Percentiles rank a stretch among this genome's conserved stretches.
Evolutionary conservation across 345 rosid genomes (phyloP).

Genomic region (Dovyalis caffra): DNA sequence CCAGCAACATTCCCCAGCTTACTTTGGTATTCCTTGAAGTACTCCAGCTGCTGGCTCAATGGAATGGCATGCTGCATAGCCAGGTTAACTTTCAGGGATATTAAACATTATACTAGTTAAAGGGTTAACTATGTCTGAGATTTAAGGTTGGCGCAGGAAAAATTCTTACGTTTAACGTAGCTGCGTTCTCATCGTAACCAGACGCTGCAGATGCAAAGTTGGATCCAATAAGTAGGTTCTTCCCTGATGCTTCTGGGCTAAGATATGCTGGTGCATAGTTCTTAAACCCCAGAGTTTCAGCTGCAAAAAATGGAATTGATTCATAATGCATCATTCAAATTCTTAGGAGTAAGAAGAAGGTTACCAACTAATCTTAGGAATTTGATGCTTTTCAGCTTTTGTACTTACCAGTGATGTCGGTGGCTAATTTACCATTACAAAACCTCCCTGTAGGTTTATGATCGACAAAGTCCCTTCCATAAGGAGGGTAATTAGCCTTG

Average conservation of each 20-base stretch:
- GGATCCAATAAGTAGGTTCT: slow-evolving; percentile 86
- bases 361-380: too few relatives aligned
- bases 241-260: slow-evolving; percentile 85
- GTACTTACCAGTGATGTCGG: slow-evolving; percentile 70
- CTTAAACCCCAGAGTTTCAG: slow-evolving; percentile 82
- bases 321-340: not conserved
- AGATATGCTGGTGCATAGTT: slow-evolving; percentile 76
- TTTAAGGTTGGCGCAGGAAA: not conserved
- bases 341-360: too few relatives aligned
- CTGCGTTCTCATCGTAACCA: slow-evolving; percentile 81
- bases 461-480: slow-evolving; percentile 73
- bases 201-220: slow-evolving; percentile 95
- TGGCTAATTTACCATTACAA: slow-evolving; percentile 89
- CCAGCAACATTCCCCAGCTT: slow-evolving; percentile 66
- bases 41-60: slow-evolving; percentile 63
- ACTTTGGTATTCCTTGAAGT: slow-evolving; percentile 73
- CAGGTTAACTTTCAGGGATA: not conserved
- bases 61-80: slow-evolving; percentile 76
- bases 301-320: slow-evolving; percentile 34
- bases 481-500: slow-evolving; percentile 89
- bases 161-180: slow-evolving; percentile 47
- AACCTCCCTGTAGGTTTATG: slow-evolving; percentile 84
- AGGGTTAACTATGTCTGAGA: not conserved
- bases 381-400: not conserved
- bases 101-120: not conserved